Conservation (phyloP, 2,329 filamentous ascomycete species). For the Aureobasidium sp. region DNA sequence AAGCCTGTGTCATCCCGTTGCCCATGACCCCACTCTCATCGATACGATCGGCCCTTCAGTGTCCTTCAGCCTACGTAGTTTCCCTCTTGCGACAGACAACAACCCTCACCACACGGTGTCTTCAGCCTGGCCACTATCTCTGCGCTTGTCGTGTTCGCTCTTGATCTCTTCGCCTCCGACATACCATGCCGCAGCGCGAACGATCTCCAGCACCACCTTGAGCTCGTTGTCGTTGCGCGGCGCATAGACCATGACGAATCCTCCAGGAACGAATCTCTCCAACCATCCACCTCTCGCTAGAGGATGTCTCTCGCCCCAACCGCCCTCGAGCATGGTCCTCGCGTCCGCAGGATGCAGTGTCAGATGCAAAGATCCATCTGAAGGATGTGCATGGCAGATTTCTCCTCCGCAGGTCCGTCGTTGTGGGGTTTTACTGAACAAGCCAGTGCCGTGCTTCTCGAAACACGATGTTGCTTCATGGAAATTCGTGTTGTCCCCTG, state of each 20-base stretch:
- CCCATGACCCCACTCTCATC: not conserved
- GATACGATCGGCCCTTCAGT: not conserved
- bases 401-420: constrained; percentile 72
- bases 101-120: not conserved
- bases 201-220: constrained; percentile 58
- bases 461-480: constrained; percentile 62
- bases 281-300: constrained; percentile 61
- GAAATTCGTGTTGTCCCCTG: constrained; percentile 35
- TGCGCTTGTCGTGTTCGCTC: constrained; percentile 16
- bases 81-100: not conserved
- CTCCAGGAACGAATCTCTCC: constrained; percentile 60
- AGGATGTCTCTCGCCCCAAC: constrained; percentile 69
- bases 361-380: constrained; percentile 71
- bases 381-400: constrained; percentile 71
- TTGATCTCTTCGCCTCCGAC: constrained; percentile 36
- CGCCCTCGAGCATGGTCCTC: constrained; percentile 60
- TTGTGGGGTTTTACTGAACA: constrained; percentile 61
- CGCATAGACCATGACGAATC: constrained; percentile 78
- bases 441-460: constrained; percentile 72
- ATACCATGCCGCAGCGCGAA: constrained; percentile 70
- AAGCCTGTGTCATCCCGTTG: not conserved
- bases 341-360: constrained; percentile 75
- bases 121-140: constrained; percentile 1
- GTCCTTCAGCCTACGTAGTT: not conserved
- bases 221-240: constrained; percentile 64